Conservation (phyloP, 2,329 filamentous ascomycete genomes). For the Cercospora zeae-maydis region DNA sequence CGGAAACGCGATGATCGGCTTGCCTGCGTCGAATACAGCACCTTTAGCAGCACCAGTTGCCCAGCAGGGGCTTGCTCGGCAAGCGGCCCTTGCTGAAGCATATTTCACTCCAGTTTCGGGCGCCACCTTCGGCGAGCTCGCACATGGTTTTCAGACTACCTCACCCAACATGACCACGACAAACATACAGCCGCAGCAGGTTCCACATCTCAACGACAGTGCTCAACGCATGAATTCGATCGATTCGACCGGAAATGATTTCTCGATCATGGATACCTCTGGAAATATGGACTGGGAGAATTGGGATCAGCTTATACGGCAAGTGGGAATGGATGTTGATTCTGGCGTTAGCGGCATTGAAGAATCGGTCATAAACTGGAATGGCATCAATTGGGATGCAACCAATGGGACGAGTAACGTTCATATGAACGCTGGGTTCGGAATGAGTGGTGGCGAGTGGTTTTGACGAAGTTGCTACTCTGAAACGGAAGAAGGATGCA, state of each 20-base stretch:
- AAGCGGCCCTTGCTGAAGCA: conserved; percentile 15
- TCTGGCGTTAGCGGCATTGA: conserved; percentile 11
- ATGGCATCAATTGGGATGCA: conserved; percentile 16
- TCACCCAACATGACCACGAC: not conserved
- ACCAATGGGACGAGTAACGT: conserved; percentile 16
- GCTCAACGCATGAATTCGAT: conserved; percentile 28
- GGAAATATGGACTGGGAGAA: conserved; percentile 47
- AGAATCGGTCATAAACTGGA: conserved; percentile 13
- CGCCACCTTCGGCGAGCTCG: conserved; percentile 21
- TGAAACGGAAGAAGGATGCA: not conserved
- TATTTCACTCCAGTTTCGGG: conserved; percentile 12
- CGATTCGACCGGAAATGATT: conserved; percentile 25
- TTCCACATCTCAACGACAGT: not conserved
- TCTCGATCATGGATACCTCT: conserved; percentile 37
- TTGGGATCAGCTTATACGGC: conserved; percentile 48
- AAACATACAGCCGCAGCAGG: not conserved
- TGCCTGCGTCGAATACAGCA: not conserved
- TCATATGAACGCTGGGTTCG: conserved; percentile 30
- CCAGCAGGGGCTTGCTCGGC: not conserved
- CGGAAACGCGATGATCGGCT: not conserved
- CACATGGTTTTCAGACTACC: conserved; percentile 3
- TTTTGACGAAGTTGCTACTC: conserved; percentile 20
- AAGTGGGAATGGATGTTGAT: conserved; percentile 46
- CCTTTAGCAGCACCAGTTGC: conserved; percentile 13
- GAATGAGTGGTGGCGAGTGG: conserved; percentile 31